Base-by-base conservation (phyloP, 768 basidiomycete genomes). In the Naganishia randhawae region DNA sequence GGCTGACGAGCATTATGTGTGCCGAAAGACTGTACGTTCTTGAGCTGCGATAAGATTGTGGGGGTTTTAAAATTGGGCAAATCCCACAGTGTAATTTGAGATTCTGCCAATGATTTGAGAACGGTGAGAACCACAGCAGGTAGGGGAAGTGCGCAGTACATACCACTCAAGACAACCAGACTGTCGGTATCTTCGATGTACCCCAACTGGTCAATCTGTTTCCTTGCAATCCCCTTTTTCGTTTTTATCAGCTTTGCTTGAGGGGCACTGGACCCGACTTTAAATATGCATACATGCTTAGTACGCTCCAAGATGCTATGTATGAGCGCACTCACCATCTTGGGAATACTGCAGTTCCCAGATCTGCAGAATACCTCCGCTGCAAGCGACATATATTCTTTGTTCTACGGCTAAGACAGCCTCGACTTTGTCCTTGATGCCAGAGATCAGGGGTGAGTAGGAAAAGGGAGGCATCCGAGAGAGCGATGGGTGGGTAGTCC, bases 181-280 rank as follows among this genome's bases (percentile, higher is more conserved):
- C 90, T 89, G 73, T 91, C 88, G n/a, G 90, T 85, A 72, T 92
- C 90, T 70, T 87, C 87, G 71, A 97, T 84, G 63, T 87, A 89
- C 0, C 88, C 91, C 2, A 99, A 82, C 75, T 94, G 92, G 65
- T 98, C 95, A 50, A 99, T 89, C n/a, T 50, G 52, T 22, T 52
- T 63, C 37, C 65, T 54, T 13, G 45, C 17, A n/a, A 67, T 13
- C 2, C 51, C 65, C 53, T 62, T 70, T 53, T 61, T 63, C 1
- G 66, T 71, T 31, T 25, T 64, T 1, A 69, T 25, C 16, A 68
- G 42, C 50, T 62, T 68, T 51, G 66, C 66, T 33, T 55, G 57
- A 2, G 66, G 66, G 16, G 29, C 32, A n/a, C 66, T 67, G 11
- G 54, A 32, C 7, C 53, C 66, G 10, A 55, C 66, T 67, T 25